A percentile compares a stretch with the other conserved stretches of the same genome.
Evolutionary conservation across 257 asterid species (phyloP).

Genomic region (Avicennia marina): DNA sequence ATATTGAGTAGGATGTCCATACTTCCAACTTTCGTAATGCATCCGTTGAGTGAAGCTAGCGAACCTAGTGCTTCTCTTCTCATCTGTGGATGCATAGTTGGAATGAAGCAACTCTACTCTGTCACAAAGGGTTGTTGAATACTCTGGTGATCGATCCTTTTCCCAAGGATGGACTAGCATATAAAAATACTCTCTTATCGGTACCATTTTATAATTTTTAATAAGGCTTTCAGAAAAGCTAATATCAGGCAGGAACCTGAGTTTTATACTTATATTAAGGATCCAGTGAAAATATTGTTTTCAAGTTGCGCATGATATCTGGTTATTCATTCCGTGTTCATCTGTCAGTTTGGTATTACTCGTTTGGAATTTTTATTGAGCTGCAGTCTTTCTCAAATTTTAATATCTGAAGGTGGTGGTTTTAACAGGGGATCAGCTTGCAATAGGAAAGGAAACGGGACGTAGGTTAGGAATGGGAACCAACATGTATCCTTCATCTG

Average conservation of each 20-base stretch:
- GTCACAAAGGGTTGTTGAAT: no score
- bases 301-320: no score
- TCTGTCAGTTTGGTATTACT: background rate
- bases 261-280: background rate
- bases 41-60: no score
- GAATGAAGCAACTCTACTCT: no score
- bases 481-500: slow-evolving; percentile 96
- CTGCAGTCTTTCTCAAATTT: background rate
- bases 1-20: no score
- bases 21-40: no score
- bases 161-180: background rate
- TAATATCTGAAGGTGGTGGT: slow-evolving; percentile 8
- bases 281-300: background rate
- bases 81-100: background rate
- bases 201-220: background rate
- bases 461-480: slow-evolving; percentile 98
- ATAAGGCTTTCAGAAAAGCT: background rate
- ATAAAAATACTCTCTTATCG: background rate
- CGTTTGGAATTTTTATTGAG: background rate
- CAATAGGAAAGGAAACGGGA: slow-evolving; percentile 97
- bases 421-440: slow-evolving; percentile 89
- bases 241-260: background rate
- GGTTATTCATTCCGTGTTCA: no score
- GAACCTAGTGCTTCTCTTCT: background rate
- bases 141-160: background rate